Base-by-base conservation (phyloP, 2,329 filamentous ascomycete genomes). In the Neurospora crassa region DNA sequence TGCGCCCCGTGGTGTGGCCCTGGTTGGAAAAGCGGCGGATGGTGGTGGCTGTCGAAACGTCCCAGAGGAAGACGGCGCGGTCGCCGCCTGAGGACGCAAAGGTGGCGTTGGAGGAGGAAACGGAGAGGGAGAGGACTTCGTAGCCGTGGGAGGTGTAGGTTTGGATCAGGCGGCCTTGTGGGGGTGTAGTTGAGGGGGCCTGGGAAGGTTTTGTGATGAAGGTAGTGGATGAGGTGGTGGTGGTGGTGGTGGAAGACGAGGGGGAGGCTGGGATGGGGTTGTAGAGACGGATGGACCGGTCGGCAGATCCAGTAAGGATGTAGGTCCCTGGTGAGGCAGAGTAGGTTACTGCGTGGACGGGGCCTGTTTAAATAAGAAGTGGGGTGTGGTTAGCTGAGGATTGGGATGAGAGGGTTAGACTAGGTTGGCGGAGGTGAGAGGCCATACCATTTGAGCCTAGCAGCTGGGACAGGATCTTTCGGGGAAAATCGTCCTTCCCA, bases 71-170 rank as follows among this genome's bases (percentile, higher is more conserved):
- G 0, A 97, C 93, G 73, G 88, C 86, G 76, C 95, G 92, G 83
- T 99, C 96, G 72, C 96, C 96, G 75, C 96, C 96, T 1, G 89
- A 88, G n/a, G 91, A 94, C 11, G 90, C 91, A 80, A 99, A 97
- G 63, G 89, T 89, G 75, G 93, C 88, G 81, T 99, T 99, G 82
- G 93, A 91, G 34, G 83, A 78, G 8, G 88, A 83, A 68, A 97
- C 91, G 69, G 88, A 85, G 47, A 99, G 85, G 75, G 92, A 92
- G 72, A 97, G 90, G 8, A 99, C 91, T 76, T 94, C 92, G 83
- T 99, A 97, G 75, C 93, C 94, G 82, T 99, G 96, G 2, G 92
- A 93, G 43, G 90, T 84, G 83, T 97, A 99, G 43, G 89, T 92
- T 81, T 97, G 94, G 78, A 99, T 93, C 3, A 96, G 89, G 1